Percentiles rank a stretch among this genome's conserved stretches.
Conservation (phyloP, 371 early-diverging fungal genomes). For the Rhizopus stolonifer region DNA sequence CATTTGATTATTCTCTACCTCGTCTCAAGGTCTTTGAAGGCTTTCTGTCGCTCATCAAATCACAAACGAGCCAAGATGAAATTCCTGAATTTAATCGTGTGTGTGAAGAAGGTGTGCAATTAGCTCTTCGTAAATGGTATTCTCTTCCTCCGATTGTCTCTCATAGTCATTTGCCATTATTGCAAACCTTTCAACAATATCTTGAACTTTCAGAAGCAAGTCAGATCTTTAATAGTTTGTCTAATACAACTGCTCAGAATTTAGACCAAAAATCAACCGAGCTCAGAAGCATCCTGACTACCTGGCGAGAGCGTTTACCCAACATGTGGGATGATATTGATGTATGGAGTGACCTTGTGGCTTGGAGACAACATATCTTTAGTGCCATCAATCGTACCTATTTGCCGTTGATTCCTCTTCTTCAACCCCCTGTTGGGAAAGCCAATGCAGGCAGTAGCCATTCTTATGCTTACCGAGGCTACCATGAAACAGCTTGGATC, state of each 20-base stretch:
- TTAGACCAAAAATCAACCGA: slow-evolving; percentile 84
- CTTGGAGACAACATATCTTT: slow-evolving; percentile 98
- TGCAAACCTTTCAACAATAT: slow-evolving; percentile 93
- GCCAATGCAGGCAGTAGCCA: slow-evolving; percentile 59
- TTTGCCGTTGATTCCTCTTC: slow-evolving; percentile 79
- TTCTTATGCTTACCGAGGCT: slow-evolving; percentile 94
- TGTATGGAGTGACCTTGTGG: slow-evolving; percentile 96
- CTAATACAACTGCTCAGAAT: slow-evolving; percentile 73
- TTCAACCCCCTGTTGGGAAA: slow-evolving; percentile 50
- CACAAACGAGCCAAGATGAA: slow-evolving; percentile 66
- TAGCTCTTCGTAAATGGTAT: slow-evolving; percentile 86
- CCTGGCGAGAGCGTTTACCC: slow-evolving; percentile 98
- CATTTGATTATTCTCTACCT: slow-evolving; percentile 64
- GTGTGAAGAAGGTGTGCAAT: slow-evolving; percentile 88
- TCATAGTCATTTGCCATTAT: slow-evolving; percentile 80
- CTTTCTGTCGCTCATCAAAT: slow-evolving; percentile 73
- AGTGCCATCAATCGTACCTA: slow-evolving; percentile 93
- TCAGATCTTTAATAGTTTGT: slow-evolving; percentile 81
- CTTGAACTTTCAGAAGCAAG: slow-evolving; percentile 93
- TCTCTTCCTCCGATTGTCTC: slow-evolving; percentile 81
- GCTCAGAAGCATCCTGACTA: slow-evolving; percentile 85
- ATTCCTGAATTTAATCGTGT: slow-evolving; percentile 74
- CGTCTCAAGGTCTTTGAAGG: slow-evolving; percentile 88
- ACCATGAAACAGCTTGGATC: slow-evolving; percentile 99
- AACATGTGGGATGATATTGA: slow-evolving; percentile 97